Percentiles rank a stretch among this genome's conserved stretches.
Evolutionary conservation across 1,284 basidiomycete species (phyloP).

Genomic region (Trichosporon asahii): DNA sequence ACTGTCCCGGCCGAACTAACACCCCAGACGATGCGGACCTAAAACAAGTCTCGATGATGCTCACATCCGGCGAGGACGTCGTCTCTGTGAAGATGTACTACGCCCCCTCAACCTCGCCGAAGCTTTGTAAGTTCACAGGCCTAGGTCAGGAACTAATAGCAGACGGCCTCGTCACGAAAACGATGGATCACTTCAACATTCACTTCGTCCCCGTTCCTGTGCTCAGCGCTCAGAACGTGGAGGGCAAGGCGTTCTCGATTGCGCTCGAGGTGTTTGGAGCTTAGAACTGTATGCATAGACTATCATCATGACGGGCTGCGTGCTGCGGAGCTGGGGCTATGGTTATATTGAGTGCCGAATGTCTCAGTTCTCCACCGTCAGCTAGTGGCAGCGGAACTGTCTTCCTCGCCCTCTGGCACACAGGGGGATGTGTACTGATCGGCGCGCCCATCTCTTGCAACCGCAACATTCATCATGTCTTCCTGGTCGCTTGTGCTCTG

Average conservation of each 20-base stretch:
- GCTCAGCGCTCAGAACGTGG: neutral
- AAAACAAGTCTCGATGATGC: neutral
- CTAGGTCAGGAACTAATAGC: neutral
- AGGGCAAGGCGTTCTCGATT: conserved; percentile 1
- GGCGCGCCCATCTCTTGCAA: neutral
- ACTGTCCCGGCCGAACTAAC: neutral
- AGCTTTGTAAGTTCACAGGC: neutral
- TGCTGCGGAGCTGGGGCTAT: too few species aligned
- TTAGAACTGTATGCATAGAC: neutral
- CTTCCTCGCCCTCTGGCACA: neutral
- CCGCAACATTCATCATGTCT: neutral
- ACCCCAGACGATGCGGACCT: neutral
- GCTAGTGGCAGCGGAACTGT: neutral
- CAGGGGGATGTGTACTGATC: neutral
- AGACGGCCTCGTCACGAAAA: neutral
- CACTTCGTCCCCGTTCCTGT: neutral
- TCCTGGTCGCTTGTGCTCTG: conserved; percentile 7
- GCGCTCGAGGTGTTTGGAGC: conserved; percentile 21
- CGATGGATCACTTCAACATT: neutral
- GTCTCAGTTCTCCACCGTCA: neutral
- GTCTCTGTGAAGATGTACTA: neutral
- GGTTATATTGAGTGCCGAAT: neutral
- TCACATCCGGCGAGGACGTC: neutral
- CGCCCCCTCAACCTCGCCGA: neutral
- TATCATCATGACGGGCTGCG: neutral